Conservation (phyloP, 2,329 filamentous ascomycete species). For the Penicillium sp. region DNA sequence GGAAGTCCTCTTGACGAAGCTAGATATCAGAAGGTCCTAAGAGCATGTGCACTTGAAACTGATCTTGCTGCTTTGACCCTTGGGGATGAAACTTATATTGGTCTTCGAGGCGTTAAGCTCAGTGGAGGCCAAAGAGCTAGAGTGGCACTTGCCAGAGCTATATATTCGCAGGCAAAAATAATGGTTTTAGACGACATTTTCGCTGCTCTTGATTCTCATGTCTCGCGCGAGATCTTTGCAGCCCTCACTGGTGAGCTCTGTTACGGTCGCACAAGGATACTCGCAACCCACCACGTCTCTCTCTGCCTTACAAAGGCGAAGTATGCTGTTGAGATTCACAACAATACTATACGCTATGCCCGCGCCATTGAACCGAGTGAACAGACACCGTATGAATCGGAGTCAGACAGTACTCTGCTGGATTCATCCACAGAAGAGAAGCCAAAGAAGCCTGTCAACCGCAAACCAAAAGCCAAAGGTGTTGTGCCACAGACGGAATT, state of each 20-base stretch:
- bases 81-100: conserved; percentile 63
- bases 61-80: conserved; percentile 55
- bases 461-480: neutral
- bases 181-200: neutral
- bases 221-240: neutral
- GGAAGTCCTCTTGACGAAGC: conserved; percentile 65
- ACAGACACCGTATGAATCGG: neutral
- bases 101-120: conserved; percentile 76
- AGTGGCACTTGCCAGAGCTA: neutral
- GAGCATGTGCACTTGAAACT: conserved; percentile 69
- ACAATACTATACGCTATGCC: neutral
- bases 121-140: conserved; percentile 48
- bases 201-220: neutral
- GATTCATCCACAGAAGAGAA: neutral
- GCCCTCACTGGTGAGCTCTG: neutral
- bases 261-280: neutral
- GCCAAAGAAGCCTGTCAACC: neutral
- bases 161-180: neutral
- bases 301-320: neutral
- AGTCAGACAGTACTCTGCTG: neutral
- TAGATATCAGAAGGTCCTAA: conserved; percentile 67
- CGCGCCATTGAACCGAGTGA: neutral
- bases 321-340: neutral
- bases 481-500: neutral
- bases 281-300: neutral